phyloP scores from a whole-genome alignment of 2,329 filamentous ascomycete species.

The Xylariaceae sp. region DNA sequence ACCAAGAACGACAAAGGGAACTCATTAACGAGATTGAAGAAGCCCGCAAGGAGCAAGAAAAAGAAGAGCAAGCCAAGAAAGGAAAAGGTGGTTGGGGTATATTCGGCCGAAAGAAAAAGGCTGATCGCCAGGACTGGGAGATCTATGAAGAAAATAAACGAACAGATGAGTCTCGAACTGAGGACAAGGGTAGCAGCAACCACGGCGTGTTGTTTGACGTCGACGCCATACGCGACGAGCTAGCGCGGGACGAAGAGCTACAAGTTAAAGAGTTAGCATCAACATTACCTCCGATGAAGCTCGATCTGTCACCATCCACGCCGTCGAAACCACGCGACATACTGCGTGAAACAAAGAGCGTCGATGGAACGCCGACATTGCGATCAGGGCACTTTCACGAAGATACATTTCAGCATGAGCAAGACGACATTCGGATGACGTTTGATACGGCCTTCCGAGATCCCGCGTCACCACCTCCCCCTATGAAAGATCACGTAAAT shows the following conservation, averaged over 20 bases:
- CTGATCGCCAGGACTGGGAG: conserved; percentile 89
- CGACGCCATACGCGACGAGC: conserved; percentile 87
- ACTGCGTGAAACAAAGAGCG: conserved; percentile 56
- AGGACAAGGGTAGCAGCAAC: conserved; percentile 60
- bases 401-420: conserved; percentile 38
- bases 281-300: conserved; percentile 88
- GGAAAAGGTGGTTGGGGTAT: conserved; percentile 62
- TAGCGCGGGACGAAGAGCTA: conserved; percentile 70
- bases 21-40: conserved; percentile 97
- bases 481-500: conserved; percentile 39
- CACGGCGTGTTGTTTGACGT: conserved; percentile 86
- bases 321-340: conserved; percentile 43
- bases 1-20: conserved; percentile 84
- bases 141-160: conserved; percentile 78
- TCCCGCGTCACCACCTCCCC: conserved; percentile 39
- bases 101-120: conserved; percentile 83
- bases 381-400: conserved; percentile 32
- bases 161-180: conserved; percentile 38
- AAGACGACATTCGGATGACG: conserved; percentile 70
- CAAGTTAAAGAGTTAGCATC: conserved; percentile 83
- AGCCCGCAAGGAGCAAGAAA: conserved; percentile 84
- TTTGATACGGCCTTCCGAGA: conserved; percentile 71
- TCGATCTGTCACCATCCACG: conserved; percentile 60
- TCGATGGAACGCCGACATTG: conserved; percentile 47
- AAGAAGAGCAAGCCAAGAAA: conserved; percentile 72